Conservation (phyloP, 148 eudicot genomes). For the Mesembryanthemum crystallinum region DNA sequence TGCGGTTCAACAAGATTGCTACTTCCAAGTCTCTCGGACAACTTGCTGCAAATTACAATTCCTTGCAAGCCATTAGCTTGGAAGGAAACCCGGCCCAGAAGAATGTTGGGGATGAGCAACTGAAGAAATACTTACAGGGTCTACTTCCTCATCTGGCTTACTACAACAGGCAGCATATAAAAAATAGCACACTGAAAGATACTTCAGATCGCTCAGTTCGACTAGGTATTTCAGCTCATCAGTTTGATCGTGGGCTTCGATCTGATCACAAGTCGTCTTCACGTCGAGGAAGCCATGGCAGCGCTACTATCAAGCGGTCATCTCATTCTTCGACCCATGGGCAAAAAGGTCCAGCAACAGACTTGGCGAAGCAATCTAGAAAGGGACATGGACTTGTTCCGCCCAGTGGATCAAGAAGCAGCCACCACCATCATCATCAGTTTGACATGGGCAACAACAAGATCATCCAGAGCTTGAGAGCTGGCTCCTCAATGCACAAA, state of each 20-base stretch:
- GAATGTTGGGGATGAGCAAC: slow-evolving; percentile 88
- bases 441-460: slow-evolving; percentile 36
- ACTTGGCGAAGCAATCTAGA: slow-evolving; percentile 40
- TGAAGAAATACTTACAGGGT: slow-evolving; percentile 64
- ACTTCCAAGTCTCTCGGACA: slow-evolving; percentile 85
- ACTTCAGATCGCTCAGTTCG: slow-evolving; percentile 63
- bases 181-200: slow-evolving; percentile 64
- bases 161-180: slow-evolving; percentile 70
- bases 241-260: slow-evolving; percentile 51
- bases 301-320: slow-evolving; percentile 33
- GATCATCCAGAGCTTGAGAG: slow-evolving; percentile 32
- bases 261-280: slow-evolving; percentile 56
- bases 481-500: slow-evolving; percentile 45
- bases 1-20: slow-evolving; percentile 90
- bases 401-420: slow-evolving; percentile 41
- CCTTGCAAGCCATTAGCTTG: slow-evolving; percentile 84
- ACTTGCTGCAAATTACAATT: slow-evolving; percentile 90
- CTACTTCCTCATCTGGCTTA: slow-evolving; percentile 79
- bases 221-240: slow-evolving; percentile 52
- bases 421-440: slow-evolving; percentile 26
- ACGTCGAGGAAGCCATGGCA: slow-evolving; percentile 41
- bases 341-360: slow-evolving; percentile 39
- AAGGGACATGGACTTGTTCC: slow-evolving; percentile 45
- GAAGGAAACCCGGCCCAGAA: slow-evolving; percentile 99
- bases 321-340: slow-evolving; percentile 42